Base-by-base conservation (phyloP, 1,139 yeast species). In the Lodderomyces theae region DNA sequence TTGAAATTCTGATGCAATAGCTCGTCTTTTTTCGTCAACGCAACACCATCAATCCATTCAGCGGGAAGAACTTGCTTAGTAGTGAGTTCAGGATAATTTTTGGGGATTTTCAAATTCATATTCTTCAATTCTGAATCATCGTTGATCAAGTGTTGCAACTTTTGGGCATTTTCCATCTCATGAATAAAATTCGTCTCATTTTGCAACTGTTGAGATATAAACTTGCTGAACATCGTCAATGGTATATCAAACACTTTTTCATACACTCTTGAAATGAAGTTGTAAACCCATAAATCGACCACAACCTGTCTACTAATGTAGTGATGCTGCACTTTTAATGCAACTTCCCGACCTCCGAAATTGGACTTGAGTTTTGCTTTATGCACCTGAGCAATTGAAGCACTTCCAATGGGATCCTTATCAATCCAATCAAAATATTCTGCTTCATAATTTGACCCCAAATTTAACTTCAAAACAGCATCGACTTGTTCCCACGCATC, bases 31-130 rank as follows among this genome's bases (percentile, higher is more conserved):
- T 74, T 67, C 8, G 74, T 64, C 39, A 85, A 60, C 0, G 84
- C 61, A 15, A 75, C 71, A 9, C 92, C 95, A 34, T 84, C 84
- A 35, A 86, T 80, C 90, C 92, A 86, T 58, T 86, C 95, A 17
- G 82, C 72, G 5, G 80, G 72, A 40, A 86, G 60, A 3, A 85
- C 78, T 37, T 79, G 72, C 29, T 60, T 56, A 1, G 80, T 69
- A 17, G 81, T 64, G 25, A 67, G 49, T 2, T 75, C 69, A 0
- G 66, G 60, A 52, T 70, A 80, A 19, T 70, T 67, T 34, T 60
- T 52, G 2, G 95, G 94, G 17, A 85, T 67, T 51, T 61, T 60
- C 3, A 67, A 52, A 25, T 60, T 59, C 19, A 53, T 48, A 11
- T 39, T 34, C 2, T 38, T 37, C n/a, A 55, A 51, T 11, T 61